These are phyloP conservation scores for Barnettozyma sucrosica DNA, from an alignment of 805 yeast genomes.

Conservation along the genomic window DNA sequence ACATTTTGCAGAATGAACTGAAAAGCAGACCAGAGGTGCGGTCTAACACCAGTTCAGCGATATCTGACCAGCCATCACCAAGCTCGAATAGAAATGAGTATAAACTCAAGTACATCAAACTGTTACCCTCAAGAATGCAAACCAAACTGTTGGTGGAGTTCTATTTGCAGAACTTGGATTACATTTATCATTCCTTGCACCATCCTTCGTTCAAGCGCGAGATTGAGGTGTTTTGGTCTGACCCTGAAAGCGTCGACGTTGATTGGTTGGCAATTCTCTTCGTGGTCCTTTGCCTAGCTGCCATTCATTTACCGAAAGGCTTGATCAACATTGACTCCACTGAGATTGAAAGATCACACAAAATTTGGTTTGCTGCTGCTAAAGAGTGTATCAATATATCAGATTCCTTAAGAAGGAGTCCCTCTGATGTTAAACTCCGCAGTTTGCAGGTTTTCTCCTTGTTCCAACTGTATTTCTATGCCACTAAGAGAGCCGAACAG, in stretches of 20 bases:
- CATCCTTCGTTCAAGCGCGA: conserved; percentile 23
- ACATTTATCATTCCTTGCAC: conserved; percentile 27
- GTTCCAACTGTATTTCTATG: conserved; percentile 26
- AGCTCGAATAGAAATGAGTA: conserved; percentile 10
- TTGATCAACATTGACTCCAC: conserved; percentile 21
- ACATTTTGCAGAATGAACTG: conserved; percentile 11
- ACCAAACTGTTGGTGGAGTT: conserved; percentile 23
- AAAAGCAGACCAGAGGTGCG: not conserved
- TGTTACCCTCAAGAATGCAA: conserved; percentile 22
- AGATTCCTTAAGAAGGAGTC: conserved; percentile 14
- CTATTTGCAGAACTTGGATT: conserved; percentile 25
- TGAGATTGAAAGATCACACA: conserved; percentile 23
- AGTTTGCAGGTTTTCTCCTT: conserved; percentile 25
- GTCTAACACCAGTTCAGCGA: not conserved
- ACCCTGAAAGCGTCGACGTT: conserved; percentile 18
- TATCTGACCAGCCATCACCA: conserved; percentile 1
- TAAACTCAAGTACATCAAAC: conserved; percentile 17
- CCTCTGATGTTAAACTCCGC: conserved; percentile 15
- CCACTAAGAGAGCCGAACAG: conserved; percentile 25
- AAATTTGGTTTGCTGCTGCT: conserved; percentile 25
- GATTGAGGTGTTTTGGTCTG: conserved; percentile 18
- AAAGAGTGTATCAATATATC: conserved; percentile 20
- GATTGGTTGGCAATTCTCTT: conserved; percentile 23
- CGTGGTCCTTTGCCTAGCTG: conserved; percentile 23
- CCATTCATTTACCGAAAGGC: conserved; percentile 26